Conservation (phyloP, 192 early-diverging fungal species). For the Podila minutissima region DNA sequence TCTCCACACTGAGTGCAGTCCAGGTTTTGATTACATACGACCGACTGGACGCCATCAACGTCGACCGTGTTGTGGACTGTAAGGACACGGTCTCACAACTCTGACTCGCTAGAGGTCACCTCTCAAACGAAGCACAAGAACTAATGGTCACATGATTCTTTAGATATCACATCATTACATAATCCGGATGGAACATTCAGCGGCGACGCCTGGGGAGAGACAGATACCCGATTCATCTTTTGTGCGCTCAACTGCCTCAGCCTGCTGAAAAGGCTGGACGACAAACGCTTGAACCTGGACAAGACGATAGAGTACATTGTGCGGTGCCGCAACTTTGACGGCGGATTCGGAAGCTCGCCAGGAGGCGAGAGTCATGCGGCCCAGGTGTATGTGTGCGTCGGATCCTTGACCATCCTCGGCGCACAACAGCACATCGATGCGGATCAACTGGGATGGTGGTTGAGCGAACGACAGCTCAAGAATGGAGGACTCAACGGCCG, state of each 20-base stretch:
- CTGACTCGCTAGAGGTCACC: no score
- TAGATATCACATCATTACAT: slow-evolving; percentile 75
- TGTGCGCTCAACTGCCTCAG: slow-evolving; percentile 82
- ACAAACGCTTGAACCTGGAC: slow-evolving; percentile 67
- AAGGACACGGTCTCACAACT: slow-evolving; percentile 17
- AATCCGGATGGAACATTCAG: slow-evolving; percentile 79
- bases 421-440: slow-evolving; percentile 81
- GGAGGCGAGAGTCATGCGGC: slow-evolving; percentile 94
- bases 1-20: slow-evolving; percentile 92
- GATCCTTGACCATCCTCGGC: slow-evolving; percentile 84
- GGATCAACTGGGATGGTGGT: slow-evolving; percentile 91
- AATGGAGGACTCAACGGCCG: slow-evolving; percentile 96
- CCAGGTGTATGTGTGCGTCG: slow-evolving; percentile 94
- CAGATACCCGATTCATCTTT: slow-evolving; percentile 94
- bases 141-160: not conserved
- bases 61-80: slow-evolving; percentile 74
- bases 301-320: slow-evolving; percentile 78
- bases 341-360: slow-evolving; percentile 90
- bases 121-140: not conserved
- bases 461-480: slow-evolving; percentile 91
- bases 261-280: slow-evolving; percentile 76
- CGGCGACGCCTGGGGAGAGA: slow-evolving; percentile 94
- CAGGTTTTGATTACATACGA: slow-evolving; percentile 88
- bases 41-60: slow-evolving; percentile 80
- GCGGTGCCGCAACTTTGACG: slow-evolving; percentile 93